A percentile compares a stretch with the other conserved stretches of the same genome.
Evolutionary conservation across 768 basidiomycete species (phyloP).

Genomic region (Leccinum obscurum): DNA sequence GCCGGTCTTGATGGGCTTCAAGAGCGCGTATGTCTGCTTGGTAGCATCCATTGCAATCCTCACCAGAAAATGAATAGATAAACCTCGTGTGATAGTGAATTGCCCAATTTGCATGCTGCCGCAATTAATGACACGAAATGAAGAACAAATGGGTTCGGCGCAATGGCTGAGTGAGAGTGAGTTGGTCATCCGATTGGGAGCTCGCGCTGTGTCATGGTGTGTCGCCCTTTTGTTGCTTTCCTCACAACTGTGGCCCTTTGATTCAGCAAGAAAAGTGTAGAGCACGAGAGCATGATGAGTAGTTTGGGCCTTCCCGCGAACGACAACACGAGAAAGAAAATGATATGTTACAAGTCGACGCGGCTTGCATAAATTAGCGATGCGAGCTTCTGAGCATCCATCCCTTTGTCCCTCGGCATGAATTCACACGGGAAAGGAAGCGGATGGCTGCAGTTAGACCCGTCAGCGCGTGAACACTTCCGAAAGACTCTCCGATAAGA

Average conservation of each 20-base stretch:
- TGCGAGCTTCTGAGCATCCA: conserved; percentile 14
- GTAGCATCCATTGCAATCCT: conserved; percentile 2
- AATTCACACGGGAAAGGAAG: background rate
- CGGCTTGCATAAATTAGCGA: conserved; percentile 14
- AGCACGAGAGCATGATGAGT: background rate
- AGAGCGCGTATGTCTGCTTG: conserved; percentile 32
- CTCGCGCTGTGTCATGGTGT: background rate
- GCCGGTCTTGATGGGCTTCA: conserved; percentile 49
- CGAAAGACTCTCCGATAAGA: background rate
- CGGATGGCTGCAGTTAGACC: background rate
- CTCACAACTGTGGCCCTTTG: background rate
- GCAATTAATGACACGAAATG: background rate
- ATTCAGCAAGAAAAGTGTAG: background rate
- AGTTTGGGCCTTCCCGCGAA: background rate
- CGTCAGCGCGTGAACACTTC: background rate
- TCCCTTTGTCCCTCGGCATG: background rate
- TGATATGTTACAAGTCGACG: conserved; percentile 1
- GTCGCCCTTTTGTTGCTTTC: background rate
- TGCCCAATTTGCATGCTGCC: background rate
- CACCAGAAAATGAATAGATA: background rate
- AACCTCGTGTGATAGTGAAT: background rate
- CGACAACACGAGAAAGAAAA: background rate
- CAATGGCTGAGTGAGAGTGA: background rate
- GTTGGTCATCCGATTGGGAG: background rate
- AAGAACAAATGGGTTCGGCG: background rate